Conservation (phyloP, 75 land plant species). For the Adiantum capillusveneris region DNA sequence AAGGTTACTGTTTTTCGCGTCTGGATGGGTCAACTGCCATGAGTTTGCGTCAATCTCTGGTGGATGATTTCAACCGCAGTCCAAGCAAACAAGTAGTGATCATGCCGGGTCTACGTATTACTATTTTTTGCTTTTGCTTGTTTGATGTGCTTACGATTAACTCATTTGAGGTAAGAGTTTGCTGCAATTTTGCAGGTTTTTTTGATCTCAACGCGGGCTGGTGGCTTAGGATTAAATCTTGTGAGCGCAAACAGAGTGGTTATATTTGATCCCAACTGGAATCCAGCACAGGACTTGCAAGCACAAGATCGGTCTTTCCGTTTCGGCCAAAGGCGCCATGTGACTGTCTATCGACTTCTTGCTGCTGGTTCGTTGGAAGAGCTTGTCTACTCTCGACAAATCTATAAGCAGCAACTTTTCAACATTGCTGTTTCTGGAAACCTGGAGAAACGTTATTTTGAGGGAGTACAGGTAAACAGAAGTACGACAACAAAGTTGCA, state of each 20-base stretch:
- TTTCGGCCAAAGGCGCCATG: constrained; percentile 88
- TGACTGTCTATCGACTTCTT: constrained; percentile 79
- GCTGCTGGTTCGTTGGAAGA: constrained; percentile 96
- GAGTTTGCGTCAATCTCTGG: constrained; percentile 68
- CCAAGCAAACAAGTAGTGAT: constrained; percentile 79
- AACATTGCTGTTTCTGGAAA: constrained; percentile 94
- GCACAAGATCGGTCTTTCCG: constrained; percentile 96
- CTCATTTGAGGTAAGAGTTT: constrained; percentile 1
- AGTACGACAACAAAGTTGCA: no score
- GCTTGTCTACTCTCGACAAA: constrained; percentile 81
- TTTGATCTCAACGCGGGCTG: constrained; percentile 91
- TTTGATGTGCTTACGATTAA: background rate
- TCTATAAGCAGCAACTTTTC: constrained; percentile 91
- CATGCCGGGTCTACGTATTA: no score
- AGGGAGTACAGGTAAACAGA: constrained; percentile 99
- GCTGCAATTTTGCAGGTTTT: constrained; percentile 54
- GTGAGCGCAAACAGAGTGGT: constrained; percentile 96
- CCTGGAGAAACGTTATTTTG: constrained; percentile 91
- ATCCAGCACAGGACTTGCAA: constrained; percentile 87
- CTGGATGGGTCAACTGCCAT: constrained; percentile 95
- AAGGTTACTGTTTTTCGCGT: constrained; percentile 83
- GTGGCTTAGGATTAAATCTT: constrained; percentile 87
- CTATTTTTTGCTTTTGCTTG: no score
- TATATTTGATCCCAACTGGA: constrained; percentile 97
- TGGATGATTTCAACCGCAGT: constrained; percentile 88